A percentile compares a stretch with the other conserved stretches of the same genome.
These are phyloP conservation scores for Lumnitzera littorea DNA, from an alignment of 345 rosid species.

Conservation along the genomic window DNA sequence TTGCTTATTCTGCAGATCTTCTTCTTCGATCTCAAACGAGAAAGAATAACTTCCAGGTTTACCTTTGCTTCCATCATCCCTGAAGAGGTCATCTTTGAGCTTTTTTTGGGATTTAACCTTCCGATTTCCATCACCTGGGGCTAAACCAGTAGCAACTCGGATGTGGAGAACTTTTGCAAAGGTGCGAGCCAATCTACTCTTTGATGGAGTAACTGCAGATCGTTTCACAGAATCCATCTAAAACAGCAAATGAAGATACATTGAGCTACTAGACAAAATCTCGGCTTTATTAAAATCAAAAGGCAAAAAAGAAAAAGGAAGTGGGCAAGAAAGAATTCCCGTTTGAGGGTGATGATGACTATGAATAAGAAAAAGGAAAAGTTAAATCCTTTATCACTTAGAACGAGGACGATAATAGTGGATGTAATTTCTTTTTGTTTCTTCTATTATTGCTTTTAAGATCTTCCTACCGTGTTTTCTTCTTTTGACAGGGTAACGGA, in stretches of 20 bases:
- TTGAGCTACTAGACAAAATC: no score
- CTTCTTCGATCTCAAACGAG: constrained; percentile 33
- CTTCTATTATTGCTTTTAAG: no score
- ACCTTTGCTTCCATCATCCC: constrained; percentile 2
- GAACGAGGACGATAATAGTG: constrained; percentile 34
- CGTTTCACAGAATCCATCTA: constrained; percentile 74
- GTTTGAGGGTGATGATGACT: constrained; percentile 5
- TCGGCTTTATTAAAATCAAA: background rate
- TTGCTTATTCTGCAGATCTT: constrained; percentile 24
- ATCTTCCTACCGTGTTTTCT: background rate
- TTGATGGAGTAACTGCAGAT: constrained; percentile 41
- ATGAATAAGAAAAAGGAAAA: constrained; percentile 18
- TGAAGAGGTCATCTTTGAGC: constrained; percentile 25
- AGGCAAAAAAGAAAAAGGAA: background rate
- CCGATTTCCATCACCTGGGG: constrained; percentile 48
- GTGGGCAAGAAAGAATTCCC: constrained; percentile 1
- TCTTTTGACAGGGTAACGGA: constrained; percentile 7
- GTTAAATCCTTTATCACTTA: constrained; percentile 29
- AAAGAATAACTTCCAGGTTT: constrained; percentile 16
- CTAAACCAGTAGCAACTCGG: constrained; percentile 46
- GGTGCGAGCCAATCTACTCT: constrained; percentile 56
- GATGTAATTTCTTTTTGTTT: constrained; percentile 20
- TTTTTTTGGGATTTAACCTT: constrained; percentile 32
- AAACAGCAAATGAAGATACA: constrained; percentile 5
- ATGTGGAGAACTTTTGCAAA: constrained; percentile 65